These are phyloP conservation scores for Saccharomyces hybrid DNA, from an alignment of 1,139 yeast species.

Conservation along the genomic window DNA sequence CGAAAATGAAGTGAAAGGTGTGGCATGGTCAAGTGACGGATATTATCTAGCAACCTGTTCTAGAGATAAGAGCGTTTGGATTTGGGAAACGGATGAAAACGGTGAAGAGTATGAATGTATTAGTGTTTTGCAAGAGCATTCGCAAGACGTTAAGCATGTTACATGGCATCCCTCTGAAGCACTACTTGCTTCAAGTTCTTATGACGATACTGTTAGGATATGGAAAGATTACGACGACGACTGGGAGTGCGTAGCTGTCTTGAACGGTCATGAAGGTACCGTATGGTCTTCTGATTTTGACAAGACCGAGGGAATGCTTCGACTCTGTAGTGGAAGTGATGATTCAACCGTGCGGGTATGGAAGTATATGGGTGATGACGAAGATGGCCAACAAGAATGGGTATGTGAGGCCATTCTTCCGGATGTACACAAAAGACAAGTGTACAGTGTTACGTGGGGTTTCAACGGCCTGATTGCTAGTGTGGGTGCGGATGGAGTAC, in stretches of 20 bases:
- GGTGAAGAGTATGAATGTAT: conserved; percentile 95
- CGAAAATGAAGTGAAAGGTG: conserved; percentile 88
- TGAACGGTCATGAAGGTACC: conserved; percentile 81
- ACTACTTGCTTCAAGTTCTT: conserved; percentile 77
- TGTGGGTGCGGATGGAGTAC: conserved; percentile 78
- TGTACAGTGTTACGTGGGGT: conserved; percentile 85
- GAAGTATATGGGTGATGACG: conserved; percentile 40
- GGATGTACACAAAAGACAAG: conserved; percentile 55
- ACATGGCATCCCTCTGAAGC: conserved; percentile 74
- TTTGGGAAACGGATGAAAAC: conserved; percentile 94
- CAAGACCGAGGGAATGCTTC: conserved; percentile 29
- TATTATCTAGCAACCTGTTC: conserved; percentile 81
- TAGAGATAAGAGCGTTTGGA: conserved; percentile 93
- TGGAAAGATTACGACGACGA: conserved; percentile 85
- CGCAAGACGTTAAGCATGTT: conserved; percentile 89
- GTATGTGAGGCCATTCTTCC: conserved; percentile 59
- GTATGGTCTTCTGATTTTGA: conserved; percentile 89
- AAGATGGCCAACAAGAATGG: conserved; percentile 66
- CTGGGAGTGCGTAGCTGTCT: conserved; percentile 84
- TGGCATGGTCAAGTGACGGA: conserved; percentile 83
- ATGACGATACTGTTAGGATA: conserved; percentile 80
- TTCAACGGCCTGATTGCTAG: conserved; percentile 66
- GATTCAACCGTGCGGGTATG: conserved; percentile 72
- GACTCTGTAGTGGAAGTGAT: conserved; percentile 77
- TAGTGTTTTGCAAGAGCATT: conserved; percentile 87